A percentile compares a stretch with the other conserved stretches of the same genome.
Conservation (phyloP, 2,329 filamentous ascomycete genomes). For the Clarireedia homoeocarpa region DNA sequence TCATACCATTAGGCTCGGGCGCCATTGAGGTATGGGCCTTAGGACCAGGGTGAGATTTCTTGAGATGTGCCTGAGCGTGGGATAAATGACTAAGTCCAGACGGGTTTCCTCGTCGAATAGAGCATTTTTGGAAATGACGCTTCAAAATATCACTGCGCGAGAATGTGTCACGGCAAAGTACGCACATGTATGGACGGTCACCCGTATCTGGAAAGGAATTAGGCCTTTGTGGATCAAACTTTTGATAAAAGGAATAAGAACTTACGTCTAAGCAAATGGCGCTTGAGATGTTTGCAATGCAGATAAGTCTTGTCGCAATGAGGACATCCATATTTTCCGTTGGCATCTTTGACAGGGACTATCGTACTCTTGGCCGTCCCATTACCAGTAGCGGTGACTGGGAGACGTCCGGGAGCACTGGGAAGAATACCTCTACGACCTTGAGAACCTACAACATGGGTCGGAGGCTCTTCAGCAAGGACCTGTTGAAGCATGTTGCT, state of each 20-base stretch:
- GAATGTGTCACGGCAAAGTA: conserved; percentile 95
- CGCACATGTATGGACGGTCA: conserved; percentile 96
- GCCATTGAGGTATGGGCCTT: conserved; percentile 45
- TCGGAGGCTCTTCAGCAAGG: conserved; percentile 59
- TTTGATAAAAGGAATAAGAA: conserved; percentile 27
- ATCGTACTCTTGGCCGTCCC: conserved; percentile 67
- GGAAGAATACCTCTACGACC: conserved; percentile 86
- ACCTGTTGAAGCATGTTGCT: conserved; percentile 48
- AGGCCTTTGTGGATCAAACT: conserved; percentile 12
- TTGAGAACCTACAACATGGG: conserved; percentile 91
- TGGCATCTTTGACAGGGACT: conserved; percentile 89
- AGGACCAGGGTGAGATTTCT: conserved; percentile 56
- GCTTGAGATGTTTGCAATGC: conserved; percentile 94
- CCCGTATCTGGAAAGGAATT: conserved; percentile 65
- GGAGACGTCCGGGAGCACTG: conserved; percentile 78
- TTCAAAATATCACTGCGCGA: conserved; percentile 97
- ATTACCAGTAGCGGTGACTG: conserved; percentile 64
- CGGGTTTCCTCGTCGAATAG: conserved; percentile 89
- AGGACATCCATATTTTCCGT: conserved; percentile 96
- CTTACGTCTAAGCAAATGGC: conserved; percentile 93
- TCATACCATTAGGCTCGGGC: conserved; percentile 50
- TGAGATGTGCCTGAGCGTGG: conserved; percentile 82
- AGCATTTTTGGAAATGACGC: conserved; percentile 98
- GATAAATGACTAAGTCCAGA: conserved; percentile 91
- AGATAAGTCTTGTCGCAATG: conserved; percentile 98